Evolutionary conservation across 331 rosid genomes (phyloP).

Genomic region (Arachis monticola): DNA sequence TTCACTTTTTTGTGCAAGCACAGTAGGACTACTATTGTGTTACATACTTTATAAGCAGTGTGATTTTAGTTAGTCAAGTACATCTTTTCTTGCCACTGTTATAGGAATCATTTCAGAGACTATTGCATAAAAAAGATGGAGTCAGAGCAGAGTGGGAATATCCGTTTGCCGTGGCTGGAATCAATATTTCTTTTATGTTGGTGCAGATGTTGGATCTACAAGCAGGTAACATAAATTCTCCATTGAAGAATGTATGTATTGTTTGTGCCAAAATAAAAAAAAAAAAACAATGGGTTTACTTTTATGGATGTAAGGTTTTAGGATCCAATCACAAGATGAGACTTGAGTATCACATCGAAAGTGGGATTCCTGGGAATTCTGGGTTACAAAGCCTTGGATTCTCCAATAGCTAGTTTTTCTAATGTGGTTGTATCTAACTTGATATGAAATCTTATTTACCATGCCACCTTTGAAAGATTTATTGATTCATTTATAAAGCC

Average conservation of each 20-base stretch:
- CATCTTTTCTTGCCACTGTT: conserved; percentile 38
- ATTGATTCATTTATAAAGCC: background rate
- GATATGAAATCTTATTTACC: conserved; percentile 10
- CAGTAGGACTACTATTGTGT: background rate
- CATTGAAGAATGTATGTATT: conserved; percentile 1
- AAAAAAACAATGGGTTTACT: background rate
- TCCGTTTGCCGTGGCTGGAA: conserved; percentile 96
- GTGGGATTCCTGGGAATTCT: too few relatives aligned
- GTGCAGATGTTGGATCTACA: conserved; percentile 87
- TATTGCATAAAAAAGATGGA: conserved; percentile 86
- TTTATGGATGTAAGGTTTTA: too few relatives aligned
- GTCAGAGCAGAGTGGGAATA: conserved; percentile 95
- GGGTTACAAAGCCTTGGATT: too few relatives aligned
- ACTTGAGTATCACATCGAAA: too few relatives aligned
- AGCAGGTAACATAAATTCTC: conserved; percentile 62
- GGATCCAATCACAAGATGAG: too few relatives aligned
- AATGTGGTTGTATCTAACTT: conserved; percentile 2
- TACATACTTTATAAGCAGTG: background rate
- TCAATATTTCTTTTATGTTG: conserved; percentile 89
- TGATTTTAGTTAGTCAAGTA: conserved; percentile 25
- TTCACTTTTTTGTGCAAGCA: conserved; percentile 2
- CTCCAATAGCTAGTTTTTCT: too few relatives aligned
- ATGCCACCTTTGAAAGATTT: background rate
- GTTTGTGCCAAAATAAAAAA: background rate
- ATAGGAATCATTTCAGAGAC: conserved; percentile 84